Base-by-base conservation (phyloP, 2,329 filamentous ascomycete genomes). In the Scytalidium lignicola region DNA sequence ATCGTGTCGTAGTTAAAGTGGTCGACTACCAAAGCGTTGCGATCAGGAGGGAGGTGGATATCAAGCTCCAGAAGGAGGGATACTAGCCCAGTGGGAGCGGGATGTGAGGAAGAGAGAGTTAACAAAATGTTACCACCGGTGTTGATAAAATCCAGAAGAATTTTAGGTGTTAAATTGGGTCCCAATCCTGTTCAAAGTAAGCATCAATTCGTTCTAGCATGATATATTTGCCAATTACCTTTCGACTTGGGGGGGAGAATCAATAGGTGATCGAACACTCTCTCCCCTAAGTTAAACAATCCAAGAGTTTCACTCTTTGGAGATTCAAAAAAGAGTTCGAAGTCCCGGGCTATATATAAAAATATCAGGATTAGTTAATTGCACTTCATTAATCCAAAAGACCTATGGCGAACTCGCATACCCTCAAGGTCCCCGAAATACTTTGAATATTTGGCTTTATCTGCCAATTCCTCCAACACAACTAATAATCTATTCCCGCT, bases 1-100 rank as follows among this genome's bases (percentile, higher is more conserved):
- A 79, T 59, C 49, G 79, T 76, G 64, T 97, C 92, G 71, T 93
- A 93, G 73, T 89, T 87, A 82, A 97, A 96, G 75, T 99, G 93
- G 70, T 97, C 93, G 53, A 97, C 85, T 5, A 96, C 86, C 50
- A 92, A 75, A 50, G 88, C 84, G 49, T 86, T 89, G 62, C 91
- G 88, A 70, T 96, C 92, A 29, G 82, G 72, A 37, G 93, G 89
- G n/a, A 96, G 80, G 58, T 84, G 76, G 63, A 99, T 87, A 65
- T 96, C 92, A 67, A 96, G 78, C 70, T 97, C 90, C 62, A 88
- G 74, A 46, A 97, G 86, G 49, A 95, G 77, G 40, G 86, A 86
- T 57, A 83, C 82, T 59, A 96, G 72, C 43, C 88, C 82, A 48
- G 80, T 82, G 13, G 92, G 83, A 2, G 86, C 84, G 15, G 85